Evolutionary conservation across 257 asterid genomes (phyloP).

Genomic region (Solanum rostratum): DNA sequence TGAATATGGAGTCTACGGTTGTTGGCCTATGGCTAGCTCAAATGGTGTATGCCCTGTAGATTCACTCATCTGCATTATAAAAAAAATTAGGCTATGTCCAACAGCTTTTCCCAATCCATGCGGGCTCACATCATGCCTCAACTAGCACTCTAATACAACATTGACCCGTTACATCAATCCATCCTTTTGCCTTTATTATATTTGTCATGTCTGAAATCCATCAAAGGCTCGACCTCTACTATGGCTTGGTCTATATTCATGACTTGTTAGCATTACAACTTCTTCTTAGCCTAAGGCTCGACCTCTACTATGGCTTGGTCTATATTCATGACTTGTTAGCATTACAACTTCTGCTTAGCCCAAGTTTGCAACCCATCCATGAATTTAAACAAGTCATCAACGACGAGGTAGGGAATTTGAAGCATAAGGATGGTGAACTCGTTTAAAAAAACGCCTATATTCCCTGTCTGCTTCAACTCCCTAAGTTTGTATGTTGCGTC

Average conservation of each 20-base stretch:
- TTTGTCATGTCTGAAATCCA: not conserved
- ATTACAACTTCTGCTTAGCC: not conserved
- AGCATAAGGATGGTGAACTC: not conserved
- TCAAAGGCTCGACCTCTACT: not conserved
- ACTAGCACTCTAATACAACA: not conserved
- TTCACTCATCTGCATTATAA: not conserved
- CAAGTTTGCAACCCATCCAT: not conserved
- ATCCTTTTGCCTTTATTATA: not conserved
- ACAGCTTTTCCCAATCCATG: not conserved
- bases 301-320: not conserved
- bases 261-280: not conserved
- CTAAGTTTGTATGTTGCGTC: not conserved
- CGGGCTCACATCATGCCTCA: not conserved
- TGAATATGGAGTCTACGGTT: not conserved
- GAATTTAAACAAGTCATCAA: not conserved
- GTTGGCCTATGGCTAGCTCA: not conserved
- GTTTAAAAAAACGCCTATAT: not conserved
- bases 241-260: not conserved
- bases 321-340: not conserved
- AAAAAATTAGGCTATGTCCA: not conserved
- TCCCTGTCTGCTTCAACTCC: not conserved
- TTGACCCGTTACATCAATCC: not conserved
- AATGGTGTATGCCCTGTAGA: not conserved
- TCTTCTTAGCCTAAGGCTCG: not conserved
- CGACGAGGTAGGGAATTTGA: not conserved